These are phyloP conservation scores for Verbascum thapsus DNA, from an alignment of 257 asterid species.

Conservation along the genomic window DNA sequence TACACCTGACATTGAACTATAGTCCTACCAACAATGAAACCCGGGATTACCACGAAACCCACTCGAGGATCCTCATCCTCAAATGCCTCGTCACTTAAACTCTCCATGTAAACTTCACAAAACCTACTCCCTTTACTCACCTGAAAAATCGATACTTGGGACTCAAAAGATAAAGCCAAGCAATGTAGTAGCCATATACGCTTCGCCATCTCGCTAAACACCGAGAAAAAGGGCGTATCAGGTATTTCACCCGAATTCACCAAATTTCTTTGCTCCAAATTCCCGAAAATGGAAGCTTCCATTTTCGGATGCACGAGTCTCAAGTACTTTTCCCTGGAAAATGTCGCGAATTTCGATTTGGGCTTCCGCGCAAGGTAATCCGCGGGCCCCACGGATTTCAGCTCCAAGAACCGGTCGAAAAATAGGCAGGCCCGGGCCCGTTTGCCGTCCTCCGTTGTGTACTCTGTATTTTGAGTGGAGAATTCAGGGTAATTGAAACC, in stretches of 20 bases:
- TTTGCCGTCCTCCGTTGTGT: conserved; percentile 32
- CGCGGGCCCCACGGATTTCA: conserved; percentile 49
- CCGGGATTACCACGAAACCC: conserved; percentile 73
- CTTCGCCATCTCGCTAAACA: conserved; percentile 72
- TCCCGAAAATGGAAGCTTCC: conserved; percentile 65
- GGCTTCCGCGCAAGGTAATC: conserved; percentile 77
- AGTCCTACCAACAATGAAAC: conserved; percentile 63
- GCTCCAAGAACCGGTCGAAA: conserved; percentile 54
- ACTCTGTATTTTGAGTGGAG: conserved; percentile 31
- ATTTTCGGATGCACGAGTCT: conserved; percentile 63
- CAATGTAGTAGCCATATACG: conserved; percentile 75
- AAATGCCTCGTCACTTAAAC: conserved; percentile 61
- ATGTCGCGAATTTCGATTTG: conserved; percentile 56
- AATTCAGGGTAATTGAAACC: conserved; percentile 55
- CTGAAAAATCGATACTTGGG: conserved; percentile 56
- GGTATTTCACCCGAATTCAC: conserved; percentile 56
- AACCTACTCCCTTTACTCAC: conserved; percentile 50
- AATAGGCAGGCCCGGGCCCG: conserved; percentile 24
- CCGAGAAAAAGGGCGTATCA: conserved; percentile 53
- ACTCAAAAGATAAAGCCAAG: conserved; percentile 63
- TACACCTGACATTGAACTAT: conserved; percentile 75
- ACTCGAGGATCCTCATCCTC: conserved; percentile 50
- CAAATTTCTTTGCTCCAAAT: conserved; percentile 45
- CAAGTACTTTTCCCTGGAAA: conserved; percentile 60
- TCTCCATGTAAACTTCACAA: conserved; percentile 80